A percentile compares a stretch with the other conserved stretches of the same genome.
Evolutionary conservation across 148 eudicot genomes (phyloP).

Genomic region (Persicaria maculosa): DNA sequence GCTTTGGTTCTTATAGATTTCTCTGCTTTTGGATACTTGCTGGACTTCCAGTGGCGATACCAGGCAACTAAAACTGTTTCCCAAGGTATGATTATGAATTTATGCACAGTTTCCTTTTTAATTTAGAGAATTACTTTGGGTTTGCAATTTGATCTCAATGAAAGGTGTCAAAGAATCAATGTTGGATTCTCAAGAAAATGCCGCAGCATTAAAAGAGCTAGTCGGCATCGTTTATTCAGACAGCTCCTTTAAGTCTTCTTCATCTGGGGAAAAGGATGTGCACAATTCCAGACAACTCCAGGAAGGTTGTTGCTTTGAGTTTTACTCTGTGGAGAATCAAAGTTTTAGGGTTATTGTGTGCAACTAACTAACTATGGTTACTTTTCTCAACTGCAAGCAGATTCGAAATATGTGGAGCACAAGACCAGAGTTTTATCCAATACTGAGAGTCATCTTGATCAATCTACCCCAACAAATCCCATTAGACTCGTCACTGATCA

Average conservation of each 20-base stretch:
- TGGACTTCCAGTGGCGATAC: conserved; percentile 45
- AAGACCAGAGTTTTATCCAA: conserved; percentile 24
- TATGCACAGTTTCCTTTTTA: neutral
- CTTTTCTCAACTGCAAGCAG: conserved; percentile 9
- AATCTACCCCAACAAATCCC: conserved; percentile 24
- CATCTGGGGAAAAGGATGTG: conserved; percentile 20
- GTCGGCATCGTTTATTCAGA: conserved; percentile 43
- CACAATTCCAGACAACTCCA: conserved; percentile 40
- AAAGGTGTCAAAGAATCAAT: neutral
- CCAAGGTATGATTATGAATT: conserved; percentile 39
- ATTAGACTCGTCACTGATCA: conserved; percentile 48
- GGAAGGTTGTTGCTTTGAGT: conserved; percentile 36
- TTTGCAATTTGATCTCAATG: neutral
- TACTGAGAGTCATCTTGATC: conserved; percentile 18
- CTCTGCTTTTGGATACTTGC: conserved; percentile 7
- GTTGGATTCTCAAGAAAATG: conserved; percentile 36
- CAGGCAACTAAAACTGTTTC: conserved; percentile 49
- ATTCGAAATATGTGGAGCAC: conserved; percentile 30
- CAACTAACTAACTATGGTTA: neutral
- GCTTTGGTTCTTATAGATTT: neutral
- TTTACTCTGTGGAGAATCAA: neutral
- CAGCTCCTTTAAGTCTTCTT: conserved; percentile 19
- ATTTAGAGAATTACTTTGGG: neutral
- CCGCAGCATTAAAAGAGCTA: conserved; percentile 43
- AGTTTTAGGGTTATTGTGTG: neutral